Percentiles rank a stretch among this genome's conserved stretches.
phyloP scores from a whole-genome alignment of 2,329 filamentous ascomycete species.

The Cercospora berteroae region DNA sequence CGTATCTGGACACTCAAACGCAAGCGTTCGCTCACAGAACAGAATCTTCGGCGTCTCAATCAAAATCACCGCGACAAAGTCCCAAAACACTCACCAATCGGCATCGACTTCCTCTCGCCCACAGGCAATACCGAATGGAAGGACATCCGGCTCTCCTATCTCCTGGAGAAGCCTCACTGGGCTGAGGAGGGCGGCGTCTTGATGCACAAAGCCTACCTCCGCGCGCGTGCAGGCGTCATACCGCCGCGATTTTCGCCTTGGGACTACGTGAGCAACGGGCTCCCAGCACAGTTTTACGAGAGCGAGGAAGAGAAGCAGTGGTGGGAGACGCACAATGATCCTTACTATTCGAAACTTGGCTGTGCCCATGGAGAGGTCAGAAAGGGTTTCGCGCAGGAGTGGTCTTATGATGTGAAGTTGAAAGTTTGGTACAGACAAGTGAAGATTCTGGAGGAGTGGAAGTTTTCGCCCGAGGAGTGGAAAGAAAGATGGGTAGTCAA shows the following conservation, averaged over 20 bases:
- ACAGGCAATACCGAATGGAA: not conserved
- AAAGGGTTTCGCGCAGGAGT: not conserved
- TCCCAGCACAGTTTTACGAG: not conserved
- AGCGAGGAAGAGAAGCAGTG: conserved; percentile 7
- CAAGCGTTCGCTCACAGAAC: conserved; percentile 5
- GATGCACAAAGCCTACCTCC: conserved; percentile 1
- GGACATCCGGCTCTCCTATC: not conserved
- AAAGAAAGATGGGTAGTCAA: not conserved
- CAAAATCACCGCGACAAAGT: not conserved
- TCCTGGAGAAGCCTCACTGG: not conserved
- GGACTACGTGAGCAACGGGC: conserved; percentile 7
- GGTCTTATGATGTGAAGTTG: not conserved
- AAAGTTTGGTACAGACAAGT: not conserved
- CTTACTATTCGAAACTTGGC: not conserved
- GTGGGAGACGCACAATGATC: conserved; percentile 2
- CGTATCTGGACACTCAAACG: conserved; percentile 4
- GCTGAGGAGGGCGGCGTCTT: not conserved
- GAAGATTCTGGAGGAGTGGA: conserved; percentile 1
- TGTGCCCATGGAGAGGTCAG: not conserved
- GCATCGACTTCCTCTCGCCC: conserved; percentile 4
- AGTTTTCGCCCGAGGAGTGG: not conserved
- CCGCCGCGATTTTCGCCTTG: not conserved
- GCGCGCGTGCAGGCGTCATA: not conserved
- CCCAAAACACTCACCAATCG: not conserved
- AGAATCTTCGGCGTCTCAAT: not conserved